These are phyloP conservation scores for Clohesyomyces aquaticus DNA, from an alignment of 495 filamentous ascomycete species.

Conservation along the genomic window DNA sequence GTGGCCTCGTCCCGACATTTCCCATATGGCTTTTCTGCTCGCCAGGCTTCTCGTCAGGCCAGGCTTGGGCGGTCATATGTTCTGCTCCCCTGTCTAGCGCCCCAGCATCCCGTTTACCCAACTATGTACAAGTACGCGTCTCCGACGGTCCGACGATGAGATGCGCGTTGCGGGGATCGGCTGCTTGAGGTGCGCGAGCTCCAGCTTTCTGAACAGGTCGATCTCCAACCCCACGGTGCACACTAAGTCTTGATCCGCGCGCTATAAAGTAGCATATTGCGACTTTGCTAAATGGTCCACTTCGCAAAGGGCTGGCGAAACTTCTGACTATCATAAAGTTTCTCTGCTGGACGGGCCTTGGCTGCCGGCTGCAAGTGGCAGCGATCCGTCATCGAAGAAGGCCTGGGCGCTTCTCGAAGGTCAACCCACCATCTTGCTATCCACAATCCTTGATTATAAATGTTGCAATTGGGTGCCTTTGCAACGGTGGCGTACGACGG, in stretches of 20 bases:
- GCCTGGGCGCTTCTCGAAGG: constrained; percentile 21
- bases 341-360: neutral
- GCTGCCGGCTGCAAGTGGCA: constrained; percentile 3
- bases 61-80: constrained; percentile 23
- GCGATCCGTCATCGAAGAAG: constrained; percentile 7
- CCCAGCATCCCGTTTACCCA: constrained; percentile 3
- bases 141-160: constrained; percentile 35
- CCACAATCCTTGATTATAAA: neutral
- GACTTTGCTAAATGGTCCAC: constrained; percentile 9
- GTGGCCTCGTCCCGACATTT: constrained; percentile 1
- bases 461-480: constrained; percentile 8
- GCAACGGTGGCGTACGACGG: no score
- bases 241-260: no score
- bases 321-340: constrained; percentile 7
- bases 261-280: neutral
- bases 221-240: constrained; percentile 15
- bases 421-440: neutral
- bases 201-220: constrained; percentile 13
- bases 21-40: constrained; percentile 12
- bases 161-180: constrained; percentile 37
- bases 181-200: constrained; percentile 16
- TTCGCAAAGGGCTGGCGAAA: constrained; percentile 1
- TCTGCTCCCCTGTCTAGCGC: constrained; percentile 22
- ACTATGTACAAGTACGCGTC: neutral
- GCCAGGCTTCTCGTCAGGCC: constrained; percentile 9